Conservation (phyloP, 2,329 filamentous ascomycete species). For the Malbranchea zuffiana region DNA sequence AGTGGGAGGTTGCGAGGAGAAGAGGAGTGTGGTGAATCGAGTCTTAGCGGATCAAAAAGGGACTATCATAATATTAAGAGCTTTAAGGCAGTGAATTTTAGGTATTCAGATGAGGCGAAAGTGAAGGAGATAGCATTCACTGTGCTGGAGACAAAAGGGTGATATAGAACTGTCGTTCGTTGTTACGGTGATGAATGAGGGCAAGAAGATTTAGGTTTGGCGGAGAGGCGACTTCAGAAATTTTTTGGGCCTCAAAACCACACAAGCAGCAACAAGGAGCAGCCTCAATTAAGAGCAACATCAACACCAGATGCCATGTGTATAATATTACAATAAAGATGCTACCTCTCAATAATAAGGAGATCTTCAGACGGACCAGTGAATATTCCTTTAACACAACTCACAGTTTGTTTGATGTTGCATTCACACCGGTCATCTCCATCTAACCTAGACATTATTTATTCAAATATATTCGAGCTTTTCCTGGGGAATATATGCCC, state of each 20-base stretch:
- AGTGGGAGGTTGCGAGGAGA: neutral
- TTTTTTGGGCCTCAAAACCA: slow-evolving; percentile 9
- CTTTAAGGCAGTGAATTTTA: neutral
- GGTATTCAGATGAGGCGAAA: neutral
- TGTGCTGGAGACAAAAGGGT: slow-evolving; percentile 1
- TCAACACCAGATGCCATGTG: neutral
- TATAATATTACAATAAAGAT: too few relatives aligned
- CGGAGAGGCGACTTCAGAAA: slow-evolving; percentile 7
- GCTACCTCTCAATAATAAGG: too few relatives aligned
- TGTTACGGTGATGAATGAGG: neutral
- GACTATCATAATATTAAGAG: slow-evolving; percentile 3
- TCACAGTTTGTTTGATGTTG: too few relatives aligned
- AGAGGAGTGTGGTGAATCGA: neutral
- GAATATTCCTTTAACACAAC: too few relatives aligned
- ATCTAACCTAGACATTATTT: too few relatives aligned
- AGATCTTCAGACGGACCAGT: too few relatives aligned
- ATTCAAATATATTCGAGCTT: too few relatives aligned
- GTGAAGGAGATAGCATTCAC: neutral
- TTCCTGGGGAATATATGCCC: too few relatives aligned
- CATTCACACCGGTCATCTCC: too few relatives aligned
- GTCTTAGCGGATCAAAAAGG: too few relatives aligned
- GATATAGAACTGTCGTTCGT: slow-evolving; percentile 2
- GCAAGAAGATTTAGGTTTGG: neutral
- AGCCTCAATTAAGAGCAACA: neutral
- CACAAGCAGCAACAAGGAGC: too few relatives aligned